Evolutionary conservation across 225 moss, liverwort and hornwort species (phyloP), one percentile per base, ranked within the genome.

Genomic region (Pseudisothecium myosuroides): DNA sequence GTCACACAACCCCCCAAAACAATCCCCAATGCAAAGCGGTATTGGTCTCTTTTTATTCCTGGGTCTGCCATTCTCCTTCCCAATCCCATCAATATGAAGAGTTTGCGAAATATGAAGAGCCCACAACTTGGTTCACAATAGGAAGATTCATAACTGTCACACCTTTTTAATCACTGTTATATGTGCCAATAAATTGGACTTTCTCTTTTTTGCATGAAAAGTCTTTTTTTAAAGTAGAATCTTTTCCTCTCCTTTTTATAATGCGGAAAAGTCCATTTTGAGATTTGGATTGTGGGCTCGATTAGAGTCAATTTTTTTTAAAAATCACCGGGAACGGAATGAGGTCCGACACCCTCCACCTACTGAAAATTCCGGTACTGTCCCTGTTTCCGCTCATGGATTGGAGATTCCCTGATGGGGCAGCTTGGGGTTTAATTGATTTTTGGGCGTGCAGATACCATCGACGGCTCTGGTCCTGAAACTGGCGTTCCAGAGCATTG

Each of bases 401-500:
- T 24, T 69, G 24, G 68, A 68, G 23, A 68, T 68, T n/a, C 39
- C 23, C 12, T 68, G 43, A 60, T 45, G 43, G 24, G 26, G 27
- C n/a, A 31, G 26, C 60, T 56, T 26, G 71, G 61, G 28, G 41
- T 41, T 26, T 45, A 32, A n/a, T n/a, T 54, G 24, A 36, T 76
- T 52, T 11, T 47, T 41, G 58, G 28, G 80, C 1, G 13, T 65
- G 83, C 91, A 94, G 93, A 61, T 62, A 41, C 34, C 92, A 39
- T 94, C 96, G 10, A 81, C 55, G 92, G 80, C 76, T 26, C 59
- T 93, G 29, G 72, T 92, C 36, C 79, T 98, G 62, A 93, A 89
- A 56, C 84, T 98, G 87, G 94, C 96, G 28, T 98, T 93, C 83
- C 96, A 98, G 85, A 96, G 95, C 67, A 96, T 98, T 28, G 96